A percentile compares a stretch with the other conserved stretches of the same genome.
Evolutionary conservation across 2,329 filamentous ascomycete genomes (phyloP).

Genomic region (Gaeumannomyces tritici): DNA sequence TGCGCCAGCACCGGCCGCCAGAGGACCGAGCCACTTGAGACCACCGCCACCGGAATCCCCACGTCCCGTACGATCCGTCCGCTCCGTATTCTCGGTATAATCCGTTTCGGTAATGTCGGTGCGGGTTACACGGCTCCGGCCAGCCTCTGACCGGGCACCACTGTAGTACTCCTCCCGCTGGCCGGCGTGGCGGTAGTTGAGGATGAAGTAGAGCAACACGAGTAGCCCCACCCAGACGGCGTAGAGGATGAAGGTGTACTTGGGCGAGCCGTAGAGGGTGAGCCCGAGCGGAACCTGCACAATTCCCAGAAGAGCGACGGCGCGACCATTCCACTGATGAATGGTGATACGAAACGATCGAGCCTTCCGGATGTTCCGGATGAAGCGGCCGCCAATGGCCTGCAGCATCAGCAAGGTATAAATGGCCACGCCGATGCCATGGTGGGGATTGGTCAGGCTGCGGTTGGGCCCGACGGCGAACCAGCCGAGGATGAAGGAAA

Average conservation of each 20-base stretch:
- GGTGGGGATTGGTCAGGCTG: slow-evolving; percentile 71
- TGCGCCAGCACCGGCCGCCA: slow-evolving; percentile 41
- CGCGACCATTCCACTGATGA: slow-evolving; percentile 80
- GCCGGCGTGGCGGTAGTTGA: slow-evolving; percentile 60
- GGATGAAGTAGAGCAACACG: slow-evolving; percentile 66
- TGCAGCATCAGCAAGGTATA: slow-evolving; percentile 66
- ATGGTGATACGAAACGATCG: slow-evolving; percentile 50
- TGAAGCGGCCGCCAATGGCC: slow-evolving; percentile 56
- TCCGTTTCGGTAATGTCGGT: slow-evolving; percentile 1
- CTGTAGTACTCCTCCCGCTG: slow-evolving; percentile 41
- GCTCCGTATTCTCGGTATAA: background rate
- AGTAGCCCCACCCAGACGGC: slow-evolving; percentile 68
- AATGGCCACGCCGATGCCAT: slow-evolving; percentile 73
- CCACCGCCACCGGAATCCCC: slow-evolving; percentile 15
- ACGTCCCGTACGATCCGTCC: slow-evolving; percentile 10
- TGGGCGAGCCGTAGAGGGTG: slow-evolving; percentile 85
- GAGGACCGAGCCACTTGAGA: slow-evolving; percentile 39
- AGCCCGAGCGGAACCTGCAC: slow-evolving; percentile 82
- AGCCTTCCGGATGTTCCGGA: slow-evolving; percentile 40
- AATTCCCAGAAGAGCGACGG: slow-evolving; percentile 71
- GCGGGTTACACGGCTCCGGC: slow-evolving; percentile 17
- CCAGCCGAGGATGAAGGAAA: slow-evolving; percentile 65
- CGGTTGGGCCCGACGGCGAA: slow-evolving; percentile 67
- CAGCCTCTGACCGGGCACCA: slow-evolving; percentile 45
- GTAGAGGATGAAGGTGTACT: slow-evolving; percentile 76